A percentile compares a stretch with the other conserved stretches of the same genome.
phyloP scores from a whole-genome alignment of 2,329 filamentous ascomycete species.

The Ascochyta clinopodiicola region DNA sequence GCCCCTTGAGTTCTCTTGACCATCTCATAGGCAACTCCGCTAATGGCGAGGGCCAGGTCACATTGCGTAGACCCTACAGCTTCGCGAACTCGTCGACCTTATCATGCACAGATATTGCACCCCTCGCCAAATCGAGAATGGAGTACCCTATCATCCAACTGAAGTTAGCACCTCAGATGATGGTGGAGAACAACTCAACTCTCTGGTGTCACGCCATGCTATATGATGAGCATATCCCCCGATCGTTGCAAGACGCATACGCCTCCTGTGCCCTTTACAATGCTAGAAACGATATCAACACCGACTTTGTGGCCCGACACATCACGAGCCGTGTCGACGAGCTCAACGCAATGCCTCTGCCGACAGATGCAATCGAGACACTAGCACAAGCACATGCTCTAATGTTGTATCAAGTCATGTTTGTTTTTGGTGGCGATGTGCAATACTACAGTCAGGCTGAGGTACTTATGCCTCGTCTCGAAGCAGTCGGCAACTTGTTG shows the following conservation, averaged over 20 bases:
- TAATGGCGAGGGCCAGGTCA: background rate
- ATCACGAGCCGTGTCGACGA: constrained; percentile 56
- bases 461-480: constrained; percentile 24
- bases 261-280: constrained; percentile 62
- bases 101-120: constrained; percentile 22
- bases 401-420: constrained; percentile 39
- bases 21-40: constrained; percentile 10
- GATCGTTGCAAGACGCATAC: constrained; percentile 60
- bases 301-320: constrained; percentile 56
- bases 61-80: background rate
- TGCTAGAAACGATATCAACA: constrained; percentile 58
- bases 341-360: constrained; percentile 43
- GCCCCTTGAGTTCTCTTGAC: constrained; percentile 60
- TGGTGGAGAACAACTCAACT: constrained; percentile 59
- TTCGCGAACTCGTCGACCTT: background rate
- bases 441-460: constrained; percentile 28
- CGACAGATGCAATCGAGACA: constrained; percentile 25
- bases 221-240: constrained; percentile 60
- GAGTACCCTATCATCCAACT: constrained; percentile 37
- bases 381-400: constrained; percentile 40
- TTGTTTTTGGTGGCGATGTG: constrained; percentile 34
- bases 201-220: constrained; percentile 63
- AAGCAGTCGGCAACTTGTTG: constrained; percentile 17
- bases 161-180: constrained; percentile 40
- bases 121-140: constrained; percentile 31